Evolutionary conservation across 495 filamentous ascomycete genomes (phyloP), one percentile per base, ranked within the genome.

Genomic region (Neurospora sp.): DNA sequence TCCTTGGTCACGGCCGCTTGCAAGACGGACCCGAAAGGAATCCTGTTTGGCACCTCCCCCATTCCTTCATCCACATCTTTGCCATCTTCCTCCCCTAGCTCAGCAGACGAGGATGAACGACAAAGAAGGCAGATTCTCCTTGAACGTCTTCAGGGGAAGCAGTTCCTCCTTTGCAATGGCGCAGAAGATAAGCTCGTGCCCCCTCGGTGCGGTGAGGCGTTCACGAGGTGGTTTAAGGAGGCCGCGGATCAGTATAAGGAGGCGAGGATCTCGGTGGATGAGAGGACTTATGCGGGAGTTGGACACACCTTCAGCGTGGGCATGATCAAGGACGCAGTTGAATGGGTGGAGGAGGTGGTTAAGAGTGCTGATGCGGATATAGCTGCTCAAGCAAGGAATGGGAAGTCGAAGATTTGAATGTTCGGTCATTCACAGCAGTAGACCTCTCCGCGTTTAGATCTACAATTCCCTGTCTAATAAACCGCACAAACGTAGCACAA

Each of bases 171-270:
- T 73, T 82, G 96, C 73, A 90, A 90, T 14, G 96, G 95, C 0
- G 91, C 84, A 0, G 83, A 83, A 20, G 96, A 99, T 79, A 94
- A 92, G 77, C 80, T 98, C 68, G 95, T 99, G 22, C 95, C 96
- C 8, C 93, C 93, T 80, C 83, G 83, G 31, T 89, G 88, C 18
- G 84, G 86, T 3, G 87, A 91, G 76, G 85, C 87, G 0, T 96
- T 98, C 78, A 73, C 97, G 68, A 78, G 80, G 9, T 93, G 90
- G 82, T 83, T 98, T 70, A 91, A 92, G 79, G 80, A 86, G 41
- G 89, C 89, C 0, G 77, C 88, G 44, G 81, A 78, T 2, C 91
- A 88, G 88, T 90, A 87, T 69, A 82, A 82, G 6, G 88, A 89
- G 71, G 87, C 87, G 11, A 82, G 81, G 9, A 81, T 93, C 8